These are phyloP conservation scores for Tephrocybe rancida DNA, from an alignment of 768 basidiomycete species.

Conservation along the genomic window DNA sequence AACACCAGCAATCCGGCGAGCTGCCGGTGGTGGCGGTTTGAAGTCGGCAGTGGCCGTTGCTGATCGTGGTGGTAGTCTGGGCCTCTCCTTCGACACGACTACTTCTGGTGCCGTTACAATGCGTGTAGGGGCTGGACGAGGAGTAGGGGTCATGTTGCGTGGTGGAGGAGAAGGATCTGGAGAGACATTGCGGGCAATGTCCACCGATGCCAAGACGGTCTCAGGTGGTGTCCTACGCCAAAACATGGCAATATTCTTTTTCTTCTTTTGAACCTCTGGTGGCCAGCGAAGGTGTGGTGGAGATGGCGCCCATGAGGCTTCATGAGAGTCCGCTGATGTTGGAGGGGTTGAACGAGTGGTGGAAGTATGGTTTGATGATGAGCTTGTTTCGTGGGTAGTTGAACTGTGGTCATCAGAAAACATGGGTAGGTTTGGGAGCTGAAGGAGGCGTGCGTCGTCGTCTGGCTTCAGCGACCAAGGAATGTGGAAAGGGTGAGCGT, in stretches of 20 bases:
- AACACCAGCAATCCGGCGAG: slow-evolving; percentile 18
- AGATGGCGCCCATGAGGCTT: slow-evolving; percentile 7
- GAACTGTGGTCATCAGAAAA: slow-evolving; percentile 19
- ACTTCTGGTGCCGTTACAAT: slow-evolving; percentile 17
- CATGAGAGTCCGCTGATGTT: slow-evolving; percentile 15
- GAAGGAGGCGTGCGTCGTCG: slow-evolving; percentile 29
- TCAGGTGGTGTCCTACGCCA: slow-evolving; percentile 20
- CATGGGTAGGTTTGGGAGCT: slow-evolving; percentile 32
- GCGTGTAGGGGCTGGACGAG: slow-evolving; percentile 18
- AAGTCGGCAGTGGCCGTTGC: slow-evolving; percentile 24
- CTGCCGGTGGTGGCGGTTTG: slow-evolving; percentile 15
- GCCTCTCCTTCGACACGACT: slow-evolving; percentile 17
- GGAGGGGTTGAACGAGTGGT: slow-evolving; percentile 22
- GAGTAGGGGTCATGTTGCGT: slow-evolving; percentile 5
- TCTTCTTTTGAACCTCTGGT: slow-evolving; percentile 17
- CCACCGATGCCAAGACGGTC: slow-evolving; percentile 12
- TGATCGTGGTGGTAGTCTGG: slow-evolving; percentile 23
- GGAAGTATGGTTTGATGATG: slow-evolving; percentile 19
- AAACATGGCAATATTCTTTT: slow-evolving; percentile 18
- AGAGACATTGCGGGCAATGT: slow-evolving; percentile 12
- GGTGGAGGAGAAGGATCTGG: slow-evolving; percentile 7
- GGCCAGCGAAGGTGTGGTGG: slow-evolving; percentile 10
- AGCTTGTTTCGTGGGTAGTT: slow-evolving; percentile 12
- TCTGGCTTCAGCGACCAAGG: slow-evolving; percentile 21
- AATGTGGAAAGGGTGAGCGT: slow-evolving; percentile 46